Percentiles rank a stretch among this genome's conserved stretches.
These are phyloP conservation scores for Alternaria gansuensis DNA, from an alignment of 2,329 filamentous ascomycete species.

Conservation along the genomic window DNA sequence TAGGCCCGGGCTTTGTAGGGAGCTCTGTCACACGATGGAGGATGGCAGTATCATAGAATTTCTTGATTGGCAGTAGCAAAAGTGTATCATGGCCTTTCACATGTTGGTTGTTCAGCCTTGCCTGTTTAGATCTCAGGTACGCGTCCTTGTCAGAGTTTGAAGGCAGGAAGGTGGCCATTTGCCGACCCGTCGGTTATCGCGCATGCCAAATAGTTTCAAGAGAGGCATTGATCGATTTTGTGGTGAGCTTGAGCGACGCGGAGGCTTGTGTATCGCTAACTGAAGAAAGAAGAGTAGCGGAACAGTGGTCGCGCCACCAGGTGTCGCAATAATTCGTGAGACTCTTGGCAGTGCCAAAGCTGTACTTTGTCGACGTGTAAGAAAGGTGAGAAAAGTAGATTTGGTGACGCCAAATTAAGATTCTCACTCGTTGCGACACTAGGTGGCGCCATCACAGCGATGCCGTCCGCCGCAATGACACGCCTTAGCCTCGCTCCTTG, in stretches of 20 bases:
- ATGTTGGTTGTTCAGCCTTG: neutral
- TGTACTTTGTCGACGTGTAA: no score
- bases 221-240: neutral
- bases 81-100: neutral
- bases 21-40: neutral
- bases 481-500: no score
- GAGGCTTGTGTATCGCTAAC: neutral
- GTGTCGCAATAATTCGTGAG: no score
- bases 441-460: no score
- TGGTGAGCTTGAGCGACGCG: neutral
- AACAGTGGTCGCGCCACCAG: neutral
- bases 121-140: neutral
- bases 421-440: no score
- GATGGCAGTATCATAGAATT: neutral
- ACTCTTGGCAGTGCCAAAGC: no score
- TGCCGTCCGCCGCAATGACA: no score
- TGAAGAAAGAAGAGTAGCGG: no score
- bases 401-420: no score
- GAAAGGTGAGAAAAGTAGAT: no score
- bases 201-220: neutral
- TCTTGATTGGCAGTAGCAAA: rapidly evolving
- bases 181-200: neutral
- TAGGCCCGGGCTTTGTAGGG: neutral
- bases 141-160: neutral
- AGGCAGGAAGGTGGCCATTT: neutral